A percentile compares a stretch with the other conserved stretches of the same genome.
Evolutionary conservation across 345 rosid species (phyloP).

Genomic region (Gossypium thurberi): DNA sequence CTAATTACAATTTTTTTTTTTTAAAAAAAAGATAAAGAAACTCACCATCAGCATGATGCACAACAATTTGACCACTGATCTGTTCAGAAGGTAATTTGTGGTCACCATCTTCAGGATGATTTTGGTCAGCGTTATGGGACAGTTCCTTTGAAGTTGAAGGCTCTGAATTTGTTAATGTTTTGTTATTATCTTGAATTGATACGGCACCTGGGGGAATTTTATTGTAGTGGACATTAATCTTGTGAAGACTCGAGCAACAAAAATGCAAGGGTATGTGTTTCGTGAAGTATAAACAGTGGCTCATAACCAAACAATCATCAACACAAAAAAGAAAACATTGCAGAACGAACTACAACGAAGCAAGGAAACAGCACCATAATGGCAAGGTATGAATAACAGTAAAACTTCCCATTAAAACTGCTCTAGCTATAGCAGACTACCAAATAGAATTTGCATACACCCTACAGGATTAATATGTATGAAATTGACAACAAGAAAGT

Average conservation of each 20-base stretch:
- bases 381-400: background rate
- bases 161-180: constrained; percentile 9
- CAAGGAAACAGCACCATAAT: background rate
- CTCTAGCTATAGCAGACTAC: background rate
- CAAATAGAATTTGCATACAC: background rate
- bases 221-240: background rate
- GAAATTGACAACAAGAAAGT: background rate
- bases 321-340: background rate
- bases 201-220: constrained; percentile 19
- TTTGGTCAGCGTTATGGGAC: constrained; percentile 9
- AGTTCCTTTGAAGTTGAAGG: constrained; percentile 17
- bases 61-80: background rate
- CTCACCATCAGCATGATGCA: constrained; percentile 25
- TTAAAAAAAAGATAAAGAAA: background rate
- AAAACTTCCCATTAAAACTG: background rate
- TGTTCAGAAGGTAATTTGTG: constrained; percentile 19
- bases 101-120: constrained; percentile 19
- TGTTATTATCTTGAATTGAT: constrained; percentile 12
- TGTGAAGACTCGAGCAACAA: background rate
- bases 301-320: background rate
- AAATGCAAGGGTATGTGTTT: background rate
- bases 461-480: background rate
- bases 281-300: background rate
- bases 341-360: background rate
- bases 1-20: background rate